Evolutionary conservation across 2,329 filamentous ascomycete genomes (phyloP), one percentile per base, ranked within the genome.

Genomic region (Incumbomyces lentus): DNA sequence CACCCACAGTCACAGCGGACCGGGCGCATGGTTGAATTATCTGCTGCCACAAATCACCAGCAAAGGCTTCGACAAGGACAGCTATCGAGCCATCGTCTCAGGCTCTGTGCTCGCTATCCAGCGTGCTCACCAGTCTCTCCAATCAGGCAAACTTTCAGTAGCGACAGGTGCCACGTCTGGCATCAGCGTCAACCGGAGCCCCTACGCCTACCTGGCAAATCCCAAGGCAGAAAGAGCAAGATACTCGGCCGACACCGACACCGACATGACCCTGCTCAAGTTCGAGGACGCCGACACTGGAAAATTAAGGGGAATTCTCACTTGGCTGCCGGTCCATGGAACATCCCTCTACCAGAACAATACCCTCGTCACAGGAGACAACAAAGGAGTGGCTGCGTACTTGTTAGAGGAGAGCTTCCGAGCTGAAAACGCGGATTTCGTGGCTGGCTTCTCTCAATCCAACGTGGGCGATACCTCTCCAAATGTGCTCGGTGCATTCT

Each of bases 11-110:
- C 90, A 96, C 66, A 82, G 88, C 18, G 90, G 89, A 0, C 89
- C 90, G 0, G 90, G 85, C 2, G 90, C 84, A 5, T 96, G 88
- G 87, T 73, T 93, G 62, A 96, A 96, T 66, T 96, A 95, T 61
- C 74, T 96, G 8, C 72, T 95, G 5, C 90, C 89, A 6, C 89
- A 95, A 61, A 84, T 96, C 53, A 92, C 90, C 0, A 89, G 81
- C 59, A 75, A 84, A 49, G 90, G 90, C 0, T 95, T 95, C 57
- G 76, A 87, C 64, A 79, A 81, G 58, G 85, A 93, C 63, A 93
- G 86, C 58, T 94, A 94, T 60, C 75, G 82, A 53, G 88, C 90
- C 22, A 87, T 96, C 51, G 87, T 96, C 0, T 81, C 92, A 56
- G 90, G 90, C 1, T 82, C 86, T 1, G 61, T 95, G 1, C 68